Evolutionary conservation across 31 red algal genomes (phyloP), one percentile per base, ranked within the genome.

Genomic region (Bonnemaisonia californica): DNA sequence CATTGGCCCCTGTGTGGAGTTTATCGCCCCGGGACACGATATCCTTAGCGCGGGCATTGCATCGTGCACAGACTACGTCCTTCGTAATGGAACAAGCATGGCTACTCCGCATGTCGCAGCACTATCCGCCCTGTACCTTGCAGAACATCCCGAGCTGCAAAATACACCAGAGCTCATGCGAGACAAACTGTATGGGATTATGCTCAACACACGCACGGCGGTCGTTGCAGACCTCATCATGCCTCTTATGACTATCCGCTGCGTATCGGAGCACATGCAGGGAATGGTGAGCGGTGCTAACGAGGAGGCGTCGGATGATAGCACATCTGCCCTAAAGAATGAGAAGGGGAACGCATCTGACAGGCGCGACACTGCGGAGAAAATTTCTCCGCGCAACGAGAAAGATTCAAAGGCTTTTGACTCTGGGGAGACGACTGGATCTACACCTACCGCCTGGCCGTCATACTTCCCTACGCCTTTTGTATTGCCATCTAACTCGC

Each of bases 51-150:
- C 82, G 9, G 58, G 82, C 1, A 85, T 85, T 32, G 55, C 54
- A 11, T 85, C 82, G 5, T 57, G 5, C 2, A 2, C 36, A 33
- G 82, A 85, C 36, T 85, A 85, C 26, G 69, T 67, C 29, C 51
- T 57, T 23, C 54, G 74, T 54, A 82, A 76, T 54, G 89, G 89
- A 56, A 92, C 89, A 22, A 75, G 65, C 33, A 92, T 92, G 89
- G 89, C 89, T 1, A 86, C 81, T 1, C 89, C 89, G 38, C 80
- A 84, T 59, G 66, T 86, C 33, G 81, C 57, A 34, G 89, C 81
- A 0, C 32, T 92, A 37, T 66, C 89, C 35, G 75, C 89, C 9
- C 72, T 92, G 54, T 47, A 86, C n/a, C 75, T 92, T 31, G 70
- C 82, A 27, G 76, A 92, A 38, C 62, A 81, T 58, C 31, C 67